Base-by-base conservation (phyloP, 352 stramenopile species). In the Thalassiosira oceanica region DNA sequence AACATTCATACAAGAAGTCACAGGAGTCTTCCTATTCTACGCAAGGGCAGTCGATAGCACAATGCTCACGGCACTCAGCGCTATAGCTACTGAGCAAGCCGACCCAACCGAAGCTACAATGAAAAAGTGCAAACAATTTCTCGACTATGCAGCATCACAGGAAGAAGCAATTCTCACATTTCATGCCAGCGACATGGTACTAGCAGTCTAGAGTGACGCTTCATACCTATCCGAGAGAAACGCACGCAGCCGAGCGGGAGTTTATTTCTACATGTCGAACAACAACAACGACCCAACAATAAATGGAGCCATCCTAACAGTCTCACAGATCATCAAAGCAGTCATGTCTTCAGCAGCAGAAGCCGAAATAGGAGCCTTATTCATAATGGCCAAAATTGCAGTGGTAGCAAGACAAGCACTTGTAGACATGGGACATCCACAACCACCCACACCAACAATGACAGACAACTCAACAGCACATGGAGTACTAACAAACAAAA, bases 81-180 rank as follows among this genome's bases (percentile, higher is more conserved):
- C 35, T 16, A 65, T 83, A 24, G 46, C 53, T 10, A 42, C 29
- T 1, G 18, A 68, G 50, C 63, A 70, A 57, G 13, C 51, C 1
- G 18, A 1, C 39, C 49, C 44, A 13, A 69, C 56, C 1, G 15
- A 8, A 23, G 15, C 49, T 46, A 68, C 36, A 21, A 43, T 57
- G 31, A 3, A 45, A 2, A 45, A 52, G 23, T 57, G 21, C 13
- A 27, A 31, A 28, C 50, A 75, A 54, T 29, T 83, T n/a, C 31
- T 77, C 3, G 61, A 85, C 42, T 83, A 80, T 33, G 36, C 55
- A 0, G 55, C 71, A 0, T 72, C 67, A 0, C 57, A 83, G 18
- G 43, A 46, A 1, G 43, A 79, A 24, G 64, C 68, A 18, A 67
- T 16, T 0, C 43, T 84, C 0, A 10, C 20, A 11, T 85, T 62